phyloP scores from a whole-genome alignment of 176 grass and related monocot genomes.

The Thinopyrum elongatum region DNA sequence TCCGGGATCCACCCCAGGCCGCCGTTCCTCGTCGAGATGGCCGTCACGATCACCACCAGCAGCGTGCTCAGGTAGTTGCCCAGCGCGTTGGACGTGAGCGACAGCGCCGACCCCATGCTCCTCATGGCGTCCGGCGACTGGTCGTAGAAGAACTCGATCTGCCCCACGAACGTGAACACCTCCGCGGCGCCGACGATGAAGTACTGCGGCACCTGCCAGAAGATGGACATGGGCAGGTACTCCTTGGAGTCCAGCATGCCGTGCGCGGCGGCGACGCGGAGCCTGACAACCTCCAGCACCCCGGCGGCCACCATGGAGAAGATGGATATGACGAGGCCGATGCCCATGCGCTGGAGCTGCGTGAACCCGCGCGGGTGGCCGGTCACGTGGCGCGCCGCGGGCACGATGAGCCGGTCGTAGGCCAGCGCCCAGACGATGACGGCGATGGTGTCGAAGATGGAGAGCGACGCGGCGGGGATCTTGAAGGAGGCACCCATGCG shows the following conservation, averaged over 20 bases:
- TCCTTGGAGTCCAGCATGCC: constrained; percentile 25
- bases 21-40: not conserved
- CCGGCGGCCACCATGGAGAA: constrained; percentile 16
- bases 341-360: constrained; percentile 66
- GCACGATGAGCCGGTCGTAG: constrained; percentile 53
- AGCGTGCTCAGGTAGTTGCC: constrained; percentile 6
- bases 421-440: constrained; percentile 49
- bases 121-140: constrained; percentile 24
- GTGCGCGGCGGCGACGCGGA: not conserved
- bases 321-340: constrained; percentile 38
- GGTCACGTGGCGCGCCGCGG: constrained; percentile 27
- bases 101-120: not conserved
- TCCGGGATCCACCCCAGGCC: not conserved
- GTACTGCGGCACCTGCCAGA: constrained; percentile 76
- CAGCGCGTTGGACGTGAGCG: constrained; percentile 13
- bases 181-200: constrained; percentile 23
- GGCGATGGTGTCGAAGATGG: constrained; percentile 66
- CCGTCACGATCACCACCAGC: constrained; percentile 7
- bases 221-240: constrained; percentile 53
- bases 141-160: constrained; percentile 30
- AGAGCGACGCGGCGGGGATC: constrained; percentile 65
- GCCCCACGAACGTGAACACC: constrained; percentile 27
- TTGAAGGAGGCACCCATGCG: constrained; percentile 46
- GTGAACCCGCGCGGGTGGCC: constrained; percentile 58
- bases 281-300: constrained; percentile 3